Percentiles rank a stretch among this genome's conserved stretches.
These are phyloP conservation scores for Chondrus crispus DNA, from an alignment of 23 red algal species.

Conservation along the genomic window DNA sequence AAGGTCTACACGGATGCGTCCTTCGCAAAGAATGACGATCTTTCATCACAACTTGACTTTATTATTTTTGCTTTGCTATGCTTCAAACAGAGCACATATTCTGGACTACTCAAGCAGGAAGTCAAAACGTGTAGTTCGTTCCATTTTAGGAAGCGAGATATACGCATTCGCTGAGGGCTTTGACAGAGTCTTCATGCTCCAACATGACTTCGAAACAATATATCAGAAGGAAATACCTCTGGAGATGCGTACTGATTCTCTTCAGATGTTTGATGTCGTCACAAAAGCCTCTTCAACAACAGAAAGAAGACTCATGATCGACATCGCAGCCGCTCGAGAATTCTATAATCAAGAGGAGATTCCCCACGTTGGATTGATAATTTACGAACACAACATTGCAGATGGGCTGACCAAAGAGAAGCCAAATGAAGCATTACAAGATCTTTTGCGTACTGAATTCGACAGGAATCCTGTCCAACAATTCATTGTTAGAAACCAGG, in stretches of 20 bases:
- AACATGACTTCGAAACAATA: not conserved
- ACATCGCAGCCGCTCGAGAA: constrained; percentile 7
- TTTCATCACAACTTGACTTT: not conserved
- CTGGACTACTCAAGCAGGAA: not conserved
- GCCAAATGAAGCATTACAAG: too few relatives aligned
- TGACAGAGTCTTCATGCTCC: constrained; percentile 1
- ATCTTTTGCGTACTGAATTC: too few relatives aligned
- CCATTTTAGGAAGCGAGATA: constrained; percentile 7
- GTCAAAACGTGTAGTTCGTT: constrained; percentile 9
- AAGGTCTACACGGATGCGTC: not conserved
- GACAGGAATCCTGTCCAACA: too few relatives aligned
- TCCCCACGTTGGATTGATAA: not conserved
- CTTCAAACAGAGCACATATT: not conserved
- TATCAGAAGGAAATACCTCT: not conserved
- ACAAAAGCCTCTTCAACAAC: not conserved
- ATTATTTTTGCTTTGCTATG: not conserved
- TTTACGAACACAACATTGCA: not conserved
- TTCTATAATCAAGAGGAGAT: constrained; percentile 16
- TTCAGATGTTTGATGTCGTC: constrained; percentile 33
- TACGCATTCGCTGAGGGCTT: constrained; percentile 4
- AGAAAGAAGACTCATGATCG: constrained; percentile 21
- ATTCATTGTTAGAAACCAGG: too few relatives aligned
- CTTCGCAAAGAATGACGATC: not conserved
- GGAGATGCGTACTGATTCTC: constrained; percentile 1
- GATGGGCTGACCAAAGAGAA: constrained; percentile 5